A percentile compares a stretch with the other conserved stretches of the same genome.
Conservation (phyloP, 371 early-diverging fungal genomes). For the Nematocida sp. region DNA sequence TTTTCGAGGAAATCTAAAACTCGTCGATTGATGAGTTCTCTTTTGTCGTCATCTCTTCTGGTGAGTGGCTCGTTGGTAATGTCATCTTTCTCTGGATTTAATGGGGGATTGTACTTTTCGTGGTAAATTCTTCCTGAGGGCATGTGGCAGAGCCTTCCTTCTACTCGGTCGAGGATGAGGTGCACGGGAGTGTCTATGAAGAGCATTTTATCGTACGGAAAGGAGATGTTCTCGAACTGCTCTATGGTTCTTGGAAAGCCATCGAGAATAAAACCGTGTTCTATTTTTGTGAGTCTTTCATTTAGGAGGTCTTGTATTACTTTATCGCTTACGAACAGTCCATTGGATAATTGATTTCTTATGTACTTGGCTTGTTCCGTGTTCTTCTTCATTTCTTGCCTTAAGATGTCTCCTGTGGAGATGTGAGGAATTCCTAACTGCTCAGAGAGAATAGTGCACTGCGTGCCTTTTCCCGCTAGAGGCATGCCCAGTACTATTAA, state of each 20-base stretch:
- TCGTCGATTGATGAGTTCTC: slow-evolving; percentile 17
- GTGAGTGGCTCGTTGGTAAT: slow-evolving; percentile 16
- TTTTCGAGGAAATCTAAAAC: slow-evolving; percentile 41
- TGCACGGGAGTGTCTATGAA: slow-evolving; percentile 44
- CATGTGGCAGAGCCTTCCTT: slow-evolving; percentile 31
- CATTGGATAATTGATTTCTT: slow-evolving; percentile 88
- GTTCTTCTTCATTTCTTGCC: slow-evolving; percentile 84
- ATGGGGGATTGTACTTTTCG: slow-evolving; percentile 86
- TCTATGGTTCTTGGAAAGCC: slow-evolving; percentile 97
- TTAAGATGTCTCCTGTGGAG: slow-evolving; percentile 95
- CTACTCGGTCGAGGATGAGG: slow-evolving; percentile 18
- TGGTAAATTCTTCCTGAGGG: slow-evolving; percentile 82
- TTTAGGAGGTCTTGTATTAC: slow-evolving; percentile 90
- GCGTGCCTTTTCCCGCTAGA: slow-evolving; percentile 85
- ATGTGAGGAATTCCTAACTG: slow-evolving; percentile 86
- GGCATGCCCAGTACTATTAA: slow-evolving; percentile 75
- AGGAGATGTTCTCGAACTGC: slow-evolving; percentile 88
- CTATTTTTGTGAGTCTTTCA: slow-evolving; percentile 79
- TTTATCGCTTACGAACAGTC: slow-evolving; percentile 90
- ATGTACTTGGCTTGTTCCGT: slow-evolving; percentile 73
- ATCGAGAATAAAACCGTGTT: slow-evolving; percentile 95
- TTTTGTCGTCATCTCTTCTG: slow-evolving; percentile 29
- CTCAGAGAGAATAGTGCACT: slow-evolving; percentile 73
- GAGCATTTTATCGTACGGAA: slow-evolving; percentile 27
- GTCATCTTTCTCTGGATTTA: slow-evolving; percentile 9